Base-by-base conservation (phyloP, 2,329 filamentous ascomycete species). In the Allantophomopsis cytisporea region DNA sequence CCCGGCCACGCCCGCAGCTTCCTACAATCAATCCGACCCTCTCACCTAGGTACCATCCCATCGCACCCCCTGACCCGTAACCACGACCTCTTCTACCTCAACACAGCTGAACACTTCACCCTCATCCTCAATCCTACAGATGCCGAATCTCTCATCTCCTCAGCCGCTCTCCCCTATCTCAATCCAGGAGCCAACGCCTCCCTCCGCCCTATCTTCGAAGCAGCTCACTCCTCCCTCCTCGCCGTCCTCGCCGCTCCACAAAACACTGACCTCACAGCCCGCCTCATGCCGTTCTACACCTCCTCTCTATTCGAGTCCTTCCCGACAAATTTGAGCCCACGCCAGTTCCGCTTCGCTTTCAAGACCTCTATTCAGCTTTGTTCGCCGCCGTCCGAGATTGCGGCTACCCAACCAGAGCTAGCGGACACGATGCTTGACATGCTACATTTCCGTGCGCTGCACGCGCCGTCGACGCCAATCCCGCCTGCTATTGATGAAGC, bases 51-150 rank as follows among this genome's bases (percentile, higher is more conserved):
- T 16, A 61, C 66, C 21, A 76, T 84, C 20, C 76, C 80, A 7
- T 57, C 60, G 14, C 73, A 80, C 50, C 76, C 79, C 7, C 58
- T 82, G 2, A 76, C 81, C 47, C 65, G 78, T 21, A 73, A 68
- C 43, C 62, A 80, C 7, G 80, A 84, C 53, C 66, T 83, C n/a
- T 84, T 76, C 61, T 84, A 83, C 54, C 66, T 85, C 42, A 83
- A 84, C 50, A 76, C 71, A 1, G 69, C 73, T 4, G 80, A 85
- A 54, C 76, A 83, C 52, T 79, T 84, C 50, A 73, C 77, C 1
- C 59, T 79, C 10, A 59, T 70, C 2, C 58, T 83, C 3, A 62
- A 71, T 0, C 62, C 74, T 2, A 49, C 62, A 3, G 64, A 69
- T 7, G 75, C 70, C 40, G 76, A 82, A 49, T 65, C 73, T 6